Conservation (phyloP, 352 stramenopile genomes). For the Globisporangium lucens region DNA sequence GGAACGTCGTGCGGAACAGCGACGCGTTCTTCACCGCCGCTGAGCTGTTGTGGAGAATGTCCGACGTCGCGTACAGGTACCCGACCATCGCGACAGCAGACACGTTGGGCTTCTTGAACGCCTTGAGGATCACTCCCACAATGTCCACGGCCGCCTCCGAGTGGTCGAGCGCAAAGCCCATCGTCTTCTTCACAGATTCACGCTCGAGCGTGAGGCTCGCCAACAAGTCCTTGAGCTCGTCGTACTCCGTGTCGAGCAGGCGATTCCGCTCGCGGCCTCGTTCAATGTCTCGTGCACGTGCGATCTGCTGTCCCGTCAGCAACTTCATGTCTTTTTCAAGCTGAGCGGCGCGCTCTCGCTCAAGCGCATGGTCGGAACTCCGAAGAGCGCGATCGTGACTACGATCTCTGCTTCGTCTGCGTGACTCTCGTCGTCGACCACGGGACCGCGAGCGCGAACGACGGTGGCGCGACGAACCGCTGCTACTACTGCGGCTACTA, state of each 20-base stretch:
- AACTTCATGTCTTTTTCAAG: constrained; percentile 15
- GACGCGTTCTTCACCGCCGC: constrained; percentile 88
- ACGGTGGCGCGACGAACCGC: constrained; percentile 2
- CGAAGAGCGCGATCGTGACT: constrained; percentile 2
- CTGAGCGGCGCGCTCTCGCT: neutral
- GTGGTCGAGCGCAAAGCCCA: constrained; percentile 81
- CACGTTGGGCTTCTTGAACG: constrained; percentile 36
- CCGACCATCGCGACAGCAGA: constrained; percentile 52
- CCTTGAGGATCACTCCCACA: constrained; percentile 42
- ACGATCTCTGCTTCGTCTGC: neutral
- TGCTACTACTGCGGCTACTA: constrained; percentile 7
- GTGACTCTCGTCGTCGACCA: neutral
- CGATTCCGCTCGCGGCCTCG: constrained; percentile 51
- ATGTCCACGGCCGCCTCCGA: constrained; percentile 74
- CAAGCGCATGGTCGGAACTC: neutral
- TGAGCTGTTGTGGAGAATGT: constrained; percentile 90
- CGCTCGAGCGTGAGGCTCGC: constrained; percentile 53
- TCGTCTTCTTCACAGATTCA: constrained; percentile 62
- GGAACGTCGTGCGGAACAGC: constrained; percentile 84
- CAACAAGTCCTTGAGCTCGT: constrained; percentile 50
- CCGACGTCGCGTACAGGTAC: constrained; percentile 79
- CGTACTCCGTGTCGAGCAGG: constrained; percentile 47
- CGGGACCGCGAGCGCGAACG: constrained; percentile 12
- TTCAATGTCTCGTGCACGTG: constrained; percentile 60
- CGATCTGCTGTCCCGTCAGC: constrained; percentile 73